These are phyloP conservation scores for Calvatia gigantea DNA, from an alignment of 768 basidiomycete genomes.

Conservation along the genomic window DNA sequence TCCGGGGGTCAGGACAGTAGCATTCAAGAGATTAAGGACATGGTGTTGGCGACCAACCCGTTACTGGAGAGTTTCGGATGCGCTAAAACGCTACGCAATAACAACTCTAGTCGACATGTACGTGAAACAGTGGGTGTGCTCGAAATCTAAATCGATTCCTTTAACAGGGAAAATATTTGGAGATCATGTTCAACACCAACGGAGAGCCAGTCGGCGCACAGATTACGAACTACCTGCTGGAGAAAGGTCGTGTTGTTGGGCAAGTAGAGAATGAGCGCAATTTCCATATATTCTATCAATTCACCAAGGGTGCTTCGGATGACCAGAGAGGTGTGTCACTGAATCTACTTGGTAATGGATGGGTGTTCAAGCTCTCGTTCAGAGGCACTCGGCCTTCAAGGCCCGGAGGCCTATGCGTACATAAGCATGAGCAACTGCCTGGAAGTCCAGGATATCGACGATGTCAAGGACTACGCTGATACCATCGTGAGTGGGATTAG, in stretches of 20 bases:
- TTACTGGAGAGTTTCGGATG: conserved; percentile 97
- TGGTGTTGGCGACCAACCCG: conserved; percentile 98
- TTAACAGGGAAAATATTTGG: conserved; percentile 91
- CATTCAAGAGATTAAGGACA: conserved; percentile 98
- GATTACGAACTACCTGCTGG: conserved; percentile 96
- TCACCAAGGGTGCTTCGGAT: conserved; percentile 90
- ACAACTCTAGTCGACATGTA: conserved; percentile 98
- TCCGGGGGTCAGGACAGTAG: conserved; percentile 85
- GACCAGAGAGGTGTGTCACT: conserved; percentile 75
- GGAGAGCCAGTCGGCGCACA: conserved; percentile 97
- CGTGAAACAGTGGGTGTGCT: conserved; percentile 25
- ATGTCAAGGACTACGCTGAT: conserved; percentile 81
- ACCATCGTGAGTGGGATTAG: conserved; percentile 67
- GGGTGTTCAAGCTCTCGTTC: conserved; percentile 16
- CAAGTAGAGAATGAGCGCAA: conserved; percentile 96
- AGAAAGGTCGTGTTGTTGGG: conserved; percentile 95
- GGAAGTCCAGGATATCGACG: conserved; percentile 88
- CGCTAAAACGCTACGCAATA: conserved; percentile 97
- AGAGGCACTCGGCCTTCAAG: conserved; percentile 95
- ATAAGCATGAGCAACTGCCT: conserved; percentile 91
- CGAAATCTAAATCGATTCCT: conserved; percentile 16
- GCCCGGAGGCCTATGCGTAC: conserved; percentile 93
- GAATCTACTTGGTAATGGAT: not conserved
- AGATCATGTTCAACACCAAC: conserved; percentile 95
- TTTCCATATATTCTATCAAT: conserved; percentile 99